A percentile compares a stretch with the other conserved stretches of the same genome.
Evolutionary conservation across 345 rosid species (phyloP).

Genomic region (Viola odorata): DNA sequence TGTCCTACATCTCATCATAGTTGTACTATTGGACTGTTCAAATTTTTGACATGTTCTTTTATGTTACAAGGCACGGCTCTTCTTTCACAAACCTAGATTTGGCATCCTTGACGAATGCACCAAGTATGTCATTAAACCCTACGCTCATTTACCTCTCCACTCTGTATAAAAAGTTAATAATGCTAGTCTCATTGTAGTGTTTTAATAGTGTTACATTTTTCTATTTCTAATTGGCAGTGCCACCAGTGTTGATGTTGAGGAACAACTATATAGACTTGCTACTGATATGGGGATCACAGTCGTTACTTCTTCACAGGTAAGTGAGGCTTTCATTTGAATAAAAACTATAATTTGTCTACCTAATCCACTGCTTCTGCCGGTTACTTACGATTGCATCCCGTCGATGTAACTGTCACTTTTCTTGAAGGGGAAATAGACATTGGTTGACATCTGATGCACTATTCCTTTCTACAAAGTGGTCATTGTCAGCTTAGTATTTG

Average conservation of each 20-base stretch:
- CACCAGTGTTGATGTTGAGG: conserved; percentile 94
- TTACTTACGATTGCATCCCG: background rate
- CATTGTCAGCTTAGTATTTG: too few species aligned
- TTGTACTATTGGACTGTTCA: background rate
- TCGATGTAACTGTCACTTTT: background rate
- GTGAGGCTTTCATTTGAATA: conserved; percentile 8
- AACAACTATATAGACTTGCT: conserved; percentile 85
- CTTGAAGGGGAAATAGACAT: too few species aligned
- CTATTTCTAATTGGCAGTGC: conserved; percentile 48
- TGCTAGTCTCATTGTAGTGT: background rate
- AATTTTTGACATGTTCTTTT: conserved; percentile 16
- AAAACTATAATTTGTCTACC: background rate
- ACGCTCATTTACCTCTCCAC: background rate
- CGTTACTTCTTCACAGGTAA: conserved; percentile 90
- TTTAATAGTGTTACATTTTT: background rate
- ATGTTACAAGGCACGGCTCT: conserved; percentile 69
- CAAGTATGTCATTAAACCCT: conserved; percentile 48
- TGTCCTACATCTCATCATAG: background rate
- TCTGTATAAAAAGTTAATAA: background rate
- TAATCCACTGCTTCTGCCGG: background rate
- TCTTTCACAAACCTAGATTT: conserved; percentile 88
- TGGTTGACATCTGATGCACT: too few species aligned
- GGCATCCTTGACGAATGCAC: conserved; percentile 99
- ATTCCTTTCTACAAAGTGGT: too few species aligned
- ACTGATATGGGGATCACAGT: conserved; percentile 77